These are phyloP conservation scores for Leccinum variicolor DNA, from an alignment of 768 basidiomycete species.

Conservation along the genomic window DNA sequence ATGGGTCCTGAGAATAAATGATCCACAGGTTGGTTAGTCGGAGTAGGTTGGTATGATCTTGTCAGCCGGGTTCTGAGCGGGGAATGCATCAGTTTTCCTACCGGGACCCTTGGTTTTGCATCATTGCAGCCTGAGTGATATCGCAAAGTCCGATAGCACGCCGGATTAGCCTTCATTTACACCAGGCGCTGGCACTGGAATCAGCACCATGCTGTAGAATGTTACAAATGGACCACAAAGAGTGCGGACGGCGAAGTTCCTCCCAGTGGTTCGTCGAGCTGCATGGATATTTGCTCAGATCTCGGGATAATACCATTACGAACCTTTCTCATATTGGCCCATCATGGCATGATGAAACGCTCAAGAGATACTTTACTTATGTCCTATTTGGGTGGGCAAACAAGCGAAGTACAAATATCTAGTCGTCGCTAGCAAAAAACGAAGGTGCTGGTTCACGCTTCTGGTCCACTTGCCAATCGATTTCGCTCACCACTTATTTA, in stretches of 20 bases:
- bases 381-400: constrained; percentile 1
- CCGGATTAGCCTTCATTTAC: not conserved
- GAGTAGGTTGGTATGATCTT: constrained; percentile 3
- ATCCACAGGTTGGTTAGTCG: constrained; percentile 24
- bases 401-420: not conserved
- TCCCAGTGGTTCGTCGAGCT: not conserved
- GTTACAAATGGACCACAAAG: not conserved
- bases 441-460: not conserved
- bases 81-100: not conserved
- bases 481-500: not conserved
- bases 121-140: not conserved
- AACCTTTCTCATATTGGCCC: not conserved
- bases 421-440: not conserved
- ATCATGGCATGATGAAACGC: not conserved
- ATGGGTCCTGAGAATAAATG: not conserved
- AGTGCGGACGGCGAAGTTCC: not conserved
- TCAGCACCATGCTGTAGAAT: constrained; percentile 23
- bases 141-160: not conserved
- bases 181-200: constrained; percentile 11
- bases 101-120: not conserved
- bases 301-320: not conserved
- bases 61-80: not conserved
- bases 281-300: not conserved
- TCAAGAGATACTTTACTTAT: not conserved
- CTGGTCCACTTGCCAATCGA: not conserved